Conservation (phyloP, 1,284 basidiomycete species). For the Cutaneotrichosporon daszewskae region DNA sequence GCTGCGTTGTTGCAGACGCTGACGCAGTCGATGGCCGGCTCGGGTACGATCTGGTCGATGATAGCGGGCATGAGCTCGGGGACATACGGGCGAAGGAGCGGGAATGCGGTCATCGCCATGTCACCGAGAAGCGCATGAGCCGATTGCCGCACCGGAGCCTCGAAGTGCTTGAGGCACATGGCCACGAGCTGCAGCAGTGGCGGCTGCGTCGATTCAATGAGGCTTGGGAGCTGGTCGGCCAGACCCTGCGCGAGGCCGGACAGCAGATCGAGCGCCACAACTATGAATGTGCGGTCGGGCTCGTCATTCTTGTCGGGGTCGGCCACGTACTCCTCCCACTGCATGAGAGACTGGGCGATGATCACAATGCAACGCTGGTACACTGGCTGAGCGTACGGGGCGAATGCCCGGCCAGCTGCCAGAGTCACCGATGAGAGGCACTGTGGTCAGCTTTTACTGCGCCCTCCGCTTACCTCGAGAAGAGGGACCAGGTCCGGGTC, state of each 20-base stretch:
- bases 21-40: conserved; percentile 75
- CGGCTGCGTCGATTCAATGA: conserved; percentile 65
- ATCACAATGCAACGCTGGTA: conserved; percentile 87
- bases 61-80: conserved; percentile 84
- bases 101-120: conserved; percentile 84
- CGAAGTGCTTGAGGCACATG: conserved; percentile 85
- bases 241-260: conserved; percentile 95
- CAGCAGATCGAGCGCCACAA: conserved; percentile 90
- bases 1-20: conserved; percentile 99
- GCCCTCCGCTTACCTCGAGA: conserved; percentile 62
- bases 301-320: conserved; percentile 77
- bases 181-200: conserved; percentile 72
- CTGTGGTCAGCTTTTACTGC: conserved; percentile 49
- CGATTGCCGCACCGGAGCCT: conserved; percentile 90
- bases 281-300: conserved; percentile 91
- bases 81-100: conserved; percentile 75
- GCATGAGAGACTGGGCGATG: conserved; percentile 71
- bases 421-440: conserved; percentile 97
- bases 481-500: conserved; percentile 92
- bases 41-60: conserved; percentile 72
- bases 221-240: conserved; percentile 65
- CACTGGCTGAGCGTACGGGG: conserved; percentile 81
- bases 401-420: conserved; percentile 87
- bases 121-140: conserved; percentile 97
- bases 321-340: conserved; percentile 59